Evolutionary conservation across 768 basidiomycete genomes (phyloP).

Genomic region (Mrakia gelida): DNA sequence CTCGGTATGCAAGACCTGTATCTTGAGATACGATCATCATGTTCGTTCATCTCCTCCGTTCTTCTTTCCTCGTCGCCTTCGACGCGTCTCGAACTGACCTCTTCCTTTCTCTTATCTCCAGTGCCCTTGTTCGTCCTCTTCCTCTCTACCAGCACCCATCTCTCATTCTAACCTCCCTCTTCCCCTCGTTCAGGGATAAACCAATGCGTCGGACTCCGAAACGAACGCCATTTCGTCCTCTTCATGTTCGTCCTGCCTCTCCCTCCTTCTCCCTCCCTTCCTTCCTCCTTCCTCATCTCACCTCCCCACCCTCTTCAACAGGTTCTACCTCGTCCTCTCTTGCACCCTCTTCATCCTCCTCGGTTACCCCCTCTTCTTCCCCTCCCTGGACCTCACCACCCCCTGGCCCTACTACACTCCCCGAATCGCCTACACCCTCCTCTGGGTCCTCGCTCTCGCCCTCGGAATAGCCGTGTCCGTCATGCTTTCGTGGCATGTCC

Average conservation of each 20-base stretch:
- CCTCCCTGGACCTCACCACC: constrained; percentile 52
- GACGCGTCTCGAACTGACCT: background rate
- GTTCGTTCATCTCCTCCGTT: constrained; percentile 63
- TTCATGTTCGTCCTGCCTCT: constrained; percentile 67
- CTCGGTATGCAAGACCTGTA: constrained; percentile 80
- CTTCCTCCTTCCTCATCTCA: constrained; percentile 7
- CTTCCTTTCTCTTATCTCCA: constrained; percentile 29
- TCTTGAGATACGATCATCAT: constrained; percentile 86
- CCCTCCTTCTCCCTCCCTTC: background rate
- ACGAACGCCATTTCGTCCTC: constrained; percentile 90
- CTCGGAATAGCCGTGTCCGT: constrained; percentile 58
- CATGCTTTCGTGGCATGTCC: constrained; percentile 57
- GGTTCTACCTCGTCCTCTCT: constrained; percentile 57
- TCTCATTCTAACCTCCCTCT: background rate
- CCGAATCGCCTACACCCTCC: constrained; percentile 62
- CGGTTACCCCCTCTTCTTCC: constrained; percentile 61
- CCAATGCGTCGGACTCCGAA: constrained; percentile 92
- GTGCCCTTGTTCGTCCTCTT: constrained; percentile 45
- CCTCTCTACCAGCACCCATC: too few species aligned
- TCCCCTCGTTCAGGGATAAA: constrained; percentile 69
- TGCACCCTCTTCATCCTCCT: constrained; percentile 59
- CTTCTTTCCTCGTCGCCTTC: background rate
- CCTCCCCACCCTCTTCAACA: too few species aligned
- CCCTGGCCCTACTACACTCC: constrained; percentile 64
- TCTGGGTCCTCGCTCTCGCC: constrained; percentile 54